These are phyloP conservation scores for Asterophora lycoperdoides DNA, from an alignment of 768 basidiomycete species.

Conservation along the genomic window DNA sequence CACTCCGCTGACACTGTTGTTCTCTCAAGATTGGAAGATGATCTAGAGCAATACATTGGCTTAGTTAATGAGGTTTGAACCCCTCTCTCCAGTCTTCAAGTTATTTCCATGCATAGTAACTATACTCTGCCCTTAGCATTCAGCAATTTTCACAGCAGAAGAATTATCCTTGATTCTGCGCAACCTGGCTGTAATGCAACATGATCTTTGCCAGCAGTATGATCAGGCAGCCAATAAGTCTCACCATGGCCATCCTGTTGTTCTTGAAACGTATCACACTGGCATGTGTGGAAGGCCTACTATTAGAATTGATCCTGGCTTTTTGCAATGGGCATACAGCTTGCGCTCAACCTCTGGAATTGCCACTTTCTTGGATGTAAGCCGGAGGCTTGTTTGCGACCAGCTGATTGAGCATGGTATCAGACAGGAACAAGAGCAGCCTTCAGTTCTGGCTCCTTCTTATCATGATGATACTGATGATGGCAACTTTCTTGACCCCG, in stretches of 20 bases:
- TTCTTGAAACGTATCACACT: not conserved
- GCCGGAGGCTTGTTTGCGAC: conserved; percentile 11
- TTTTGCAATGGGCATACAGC: conserved; percentile 15
- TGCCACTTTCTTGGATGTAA: conserved; percentile 14
- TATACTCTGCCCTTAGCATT: not conserved
- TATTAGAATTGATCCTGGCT: conserved; percentile 16
- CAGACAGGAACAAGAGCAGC: conserved; percentile 2
- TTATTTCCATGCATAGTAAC: too few relatives aligned
- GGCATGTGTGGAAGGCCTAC: conserved; percentile 5
- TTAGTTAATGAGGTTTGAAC: conserved; percentile 11
- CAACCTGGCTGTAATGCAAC: not conserved
- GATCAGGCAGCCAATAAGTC: not conserved
- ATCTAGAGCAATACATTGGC: conserved; percentile 9
- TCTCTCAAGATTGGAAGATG: conserved; percentile 8
- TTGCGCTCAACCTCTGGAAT: conserved; percentile 13
- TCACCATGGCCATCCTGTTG: conserved; percentile 1
- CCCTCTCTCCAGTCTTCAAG: not conserved
- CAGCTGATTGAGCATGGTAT: conserved; percentile 16
- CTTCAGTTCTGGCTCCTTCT: not conserved
- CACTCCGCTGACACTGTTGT: conserved; percentile 8
- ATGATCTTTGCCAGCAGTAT: not conserved
- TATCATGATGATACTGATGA: too few relatives aligned
- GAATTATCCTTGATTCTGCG: not conserved
- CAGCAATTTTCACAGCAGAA: not conserved
- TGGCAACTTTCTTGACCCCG: not conserved